phyloP scores from a whole-genome alignment of 768 basidiomycete genomes.

The Tricholomella constricta region DNA sequence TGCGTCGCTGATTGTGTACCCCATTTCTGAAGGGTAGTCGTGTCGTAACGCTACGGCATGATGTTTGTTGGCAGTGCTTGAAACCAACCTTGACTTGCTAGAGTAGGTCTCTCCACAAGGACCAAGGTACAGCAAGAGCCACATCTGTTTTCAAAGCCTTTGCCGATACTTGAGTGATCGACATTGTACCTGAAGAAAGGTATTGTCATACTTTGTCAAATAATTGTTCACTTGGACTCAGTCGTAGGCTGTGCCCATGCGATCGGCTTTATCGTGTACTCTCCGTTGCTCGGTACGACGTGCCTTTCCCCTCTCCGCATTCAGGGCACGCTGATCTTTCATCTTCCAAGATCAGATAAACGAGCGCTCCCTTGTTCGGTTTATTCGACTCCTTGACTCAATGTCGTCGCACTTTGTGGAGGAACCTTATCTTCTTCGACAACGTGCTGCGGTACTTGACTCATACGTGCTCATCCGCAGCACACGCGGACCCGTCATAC shows the following conservation, averaged over 20 bases:
- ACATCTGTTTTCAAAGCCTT: conserved; percentile 10
- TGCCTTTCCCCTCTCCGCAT: conserved; percentile 1
- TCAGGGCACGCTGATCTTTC: background rate
- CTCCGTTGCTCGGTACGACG: background rate
- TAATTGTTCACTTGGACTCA: background rate
- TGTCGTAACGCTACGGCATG: conserved; percentile 14
- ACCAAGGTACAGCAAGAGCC: conserved; percentile 2
- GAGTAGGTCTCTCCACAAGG: background rate
- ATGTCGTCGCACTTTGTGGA: background rate
- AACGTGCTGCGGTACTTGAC: background rate
- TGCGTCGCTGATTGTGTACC: background rate
- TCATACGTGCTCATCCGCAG: background rate
- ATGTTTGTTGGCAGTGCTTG: conserved; percentile 11
- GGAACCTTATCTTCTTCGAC: background rate
- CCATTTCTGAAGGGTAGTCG: background rate
- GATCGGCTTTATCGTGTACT: conserved; percentile 3
- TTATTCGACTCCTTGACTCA: background rate
- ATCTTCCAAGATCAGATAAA: background rate
- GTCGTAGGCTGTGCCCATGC: background rate
- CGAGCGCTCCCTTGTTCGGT: background rate
- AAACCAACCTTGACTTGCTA: background rate
- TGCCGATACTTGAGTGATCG: background rate
- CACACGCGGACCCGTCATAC: background rate
- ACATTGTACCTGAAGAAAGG: background rate
- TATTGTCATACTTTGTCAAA: background rate